Evolutionary conservation across 2,329 filamentous ascomycete genomes (phyloP).

Genomic region (Teratosphaeria gauchensis): DNA sequence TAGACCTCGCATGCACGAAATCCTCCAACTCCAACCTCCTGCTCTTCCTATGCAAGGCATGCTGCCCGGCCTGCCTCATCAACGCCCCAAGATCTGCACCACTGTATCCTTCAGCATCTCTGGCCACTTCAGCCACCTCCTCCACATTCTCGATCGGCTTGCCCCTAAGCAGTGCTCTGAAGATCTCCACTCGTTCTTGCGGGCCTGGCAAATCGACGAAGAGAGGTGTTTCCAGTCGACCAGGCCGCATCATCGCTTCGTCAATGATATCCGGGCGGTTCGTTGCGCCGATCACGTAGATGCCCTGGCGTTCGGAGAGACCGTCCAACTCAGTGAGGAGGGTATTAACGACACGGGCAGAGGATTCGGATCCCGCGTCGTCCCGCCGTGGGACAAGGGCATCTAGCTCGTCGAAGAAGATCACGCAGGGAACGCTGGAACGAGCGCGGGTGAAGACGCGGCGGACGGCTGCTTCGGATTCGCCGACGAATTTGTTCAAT

Average conservation of each 20-base stretch:
- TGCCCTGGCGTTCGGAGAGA: conserved; percentile 61
- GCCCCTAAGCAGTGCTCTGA: conserved; percentile 55
- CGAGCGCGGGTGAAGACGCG: conserved; percentile 85
- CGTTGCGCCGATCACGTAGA: conserved; percentile 91
- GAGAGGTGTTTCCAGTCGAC: conserved; percentile 76
- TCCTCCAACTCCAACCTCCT: conserved; percentile 40
- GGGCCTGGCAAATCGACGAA: conserved; percentile 79
- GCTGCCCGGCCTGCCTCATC: conserved; percentile 49
- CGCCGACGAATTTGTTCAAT: conserved; percentile 94
- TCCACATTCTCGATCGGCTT: conserved; percentile 42
- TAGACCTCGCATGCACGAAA: conserved; percentile 33
- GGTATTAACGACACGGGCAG: conserved; percentile 85
- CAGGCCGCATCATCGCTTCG: conserved; percentile 84
- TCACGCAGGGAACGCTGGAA: conserved; percentile 78
- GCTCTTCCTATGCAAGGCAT: conserved; percentile 40
- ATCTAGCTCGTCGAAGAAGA: conserved; percentile 98
- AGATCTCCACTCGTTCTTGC: conserved; percentile 74
- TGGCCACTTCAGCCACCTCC: conserved; percentile 49
- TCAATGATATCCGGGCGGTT: conserved; percentile 97
- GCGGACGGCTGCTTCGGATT: conserved; percentile 85
- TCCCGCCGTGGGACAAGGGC: conserved; percentile 80
- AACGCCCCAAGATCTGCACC: conserved; percentile 55
- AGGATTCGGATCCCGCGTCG: conserved; percentile 66
- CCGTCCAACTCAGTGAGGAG: conserved; percentile 91
- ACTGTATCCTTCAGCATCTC: conserved; percentile 67